Base-by-base conservation (phyloP, 805 yeast species). In the Maudiozyma barnettii region DNA sequence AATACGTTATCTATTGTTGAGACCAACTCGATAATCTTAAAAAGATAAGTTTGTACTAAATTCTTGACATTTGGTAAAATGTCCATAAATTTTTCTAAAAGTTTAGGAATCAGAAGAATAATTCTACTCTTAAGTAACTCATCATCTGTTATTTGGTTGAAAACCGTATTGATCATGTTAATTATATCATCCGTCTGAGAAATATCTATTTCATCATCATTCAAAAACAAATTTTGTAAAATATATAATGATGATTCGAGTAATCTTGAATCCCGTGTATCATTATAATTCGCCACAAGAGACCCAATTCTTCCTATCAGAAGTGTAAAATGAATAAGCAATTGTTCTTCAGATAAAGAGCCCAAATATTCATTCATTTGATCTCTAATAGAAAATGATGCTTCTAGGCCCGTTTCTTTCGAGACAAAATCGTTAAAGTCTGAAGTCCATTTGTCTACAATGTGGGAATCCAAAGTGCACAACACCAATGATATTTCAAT, bases 371-470 rank as follows among this genome's bases (percentile, higher is more conserved):
- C 87, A 23, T 71, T 69, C 1, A 81, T 67, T 0, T 84, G 74
- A 43, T 80, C 83, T 45, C 98, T 74, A 1, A 81, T 75, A 2
- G 74, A 63, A 9, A 65, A 64, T 5, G 75, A 76, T 0, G 81
- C 67, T 0, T 81, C 67, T 30, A 89, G 71, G 1, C 88, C 96
- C 1, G 86, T 72, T 48, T 85, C 89, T 33, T 78, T 82, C 2
- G 89, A 76, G 5, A 87, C 84, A 61, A 78, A 88, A 3, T 63
- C 65, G 57, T 89, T 87, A 57, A 79, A 75, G 58, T 89, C 90
- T 2, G 67, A 69, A 3, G 64, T 60, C 72, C 82, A 85, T n/a
- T 51, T 52, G 4, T 72, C 74, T 33, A 70, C 74, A 0, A 68
- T 63, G 5, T 69, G 73, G 1, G 56, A 49, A 1, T 82, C 72